A percentile compares a stretch with the other conserved stretches of the same genome.
These are phyloP conservation scores for Torulaspora franciscae DNA, from an alignment of 805 yeast genomes.

Conservation along the genomic window DNA sequence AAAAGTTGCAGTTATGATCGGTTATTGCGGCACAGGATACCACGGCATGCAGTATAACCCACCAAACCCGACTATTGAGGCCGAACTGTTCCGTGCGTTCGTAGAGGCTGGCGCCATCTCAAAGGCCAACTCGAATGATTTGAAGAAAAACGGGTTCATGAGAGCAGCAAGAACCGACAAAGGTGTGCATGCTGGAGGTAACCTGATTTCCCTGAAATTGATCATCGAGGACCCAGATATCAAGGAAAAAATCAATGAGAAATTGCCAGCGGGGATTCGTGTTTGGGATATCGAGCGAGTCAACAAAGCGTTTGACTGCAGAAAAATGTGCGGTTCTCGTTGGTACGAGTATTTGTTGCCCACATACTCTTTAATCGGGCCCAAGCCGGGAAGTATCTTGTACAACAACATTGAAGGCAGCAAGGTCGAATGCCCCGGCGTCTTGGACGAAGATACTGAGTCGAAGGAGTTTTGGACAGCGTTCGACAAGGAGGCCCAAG, in stretches of 20 bases:
- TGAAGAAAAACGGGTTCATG: slow-evolving; percentile 82
- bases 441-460: slow-evolving; percentile 58
- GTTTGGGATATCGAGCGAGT: slow-evolving; percentile 91
- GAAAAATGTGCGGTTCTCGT: slow-evolving; percentile 94
- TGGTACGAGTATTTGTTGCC: slow-evolving; percentile 92
- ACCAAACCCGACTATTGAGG: slow-evolving; percentile 83
- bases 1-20: slow-evolving; percentile 85
- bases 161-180: slow-evolving; percentile 87
- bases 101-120: slow-evolving; percentile 85
- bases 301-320: slow-evolving; percentile 87
- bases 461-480: slow-evolving; percentile 69
- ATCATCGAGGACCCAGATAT: slow-evolving; percentile 73
- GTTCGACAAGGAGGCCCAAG: slow-evolving; percentile 39
- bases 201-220: slow-evolving; percentile 77
- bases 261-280: slow-evolving; percentile 79
- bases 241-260: slow-evolving; percentile 63
- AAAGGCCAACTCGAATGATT: slow-evolving; percentile 76
- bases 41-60: slow-evolving; percentile 95
- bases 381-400: slow-evolving; percentile 70
- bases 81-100: slow-evolving; percentile 77
- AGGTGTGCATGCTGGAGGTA: slow-evolving; percentile 98
- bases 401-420: slow-evolving; percentile 55
- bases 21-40: slow-evolving; percentile 94
- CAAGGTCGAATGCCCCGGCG: slow-evolving; percentile 51
- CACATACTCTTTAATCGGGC: slow-evolving; percentile 83